These are phyloP conservation scores for Pseudogymnoascus sp. DNA, from an alignment of 2,329 filamentous ascomycete genomes.

Conservation along the genomic window DNA sequence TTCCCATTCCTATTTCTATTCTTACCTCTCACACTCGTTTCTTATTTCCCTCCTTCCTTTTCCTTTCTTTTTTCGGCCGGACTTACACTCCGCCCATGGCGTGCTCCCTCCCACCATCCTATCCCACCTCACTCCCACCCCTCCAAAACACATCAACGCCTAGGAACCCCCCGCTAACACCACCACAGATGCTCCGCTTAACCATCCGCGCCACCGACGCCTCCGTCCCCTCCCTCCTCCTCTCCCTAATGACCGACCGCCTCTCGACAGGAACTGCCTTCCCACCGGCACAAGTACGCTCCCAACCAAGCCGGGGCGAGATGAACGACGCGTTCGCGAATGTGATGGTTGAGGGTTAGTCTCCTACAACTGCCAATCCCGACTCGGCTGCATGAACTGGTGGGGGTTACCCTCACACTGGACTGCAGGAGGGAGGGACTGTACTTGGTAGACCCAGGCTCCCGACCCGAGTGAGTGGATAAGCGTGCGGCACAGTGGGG, in stretches of 20 bases:
- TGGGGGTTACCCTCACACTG: no score
- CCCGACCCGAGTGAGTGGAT: no score
- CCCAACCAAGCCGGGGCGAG: constrained; percentile 23
- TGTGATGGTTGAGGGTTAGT: constrained; percentile 22
- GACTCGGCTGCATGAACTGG: neutral
- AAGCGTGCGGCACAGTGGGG: no score
- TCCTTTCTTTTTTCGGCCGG: neutral
- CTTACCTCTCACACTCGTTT: neutral
- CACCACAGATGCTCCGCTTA: constrained; percentile 80
- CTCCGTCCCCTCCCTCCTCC: constrained; percentile 66
- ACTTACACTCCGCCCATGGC: neutral
- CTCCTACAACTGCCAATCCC: no score
- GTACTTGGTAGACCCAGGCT: no score
- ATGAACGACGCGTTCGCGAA: constrained; percentile 28
- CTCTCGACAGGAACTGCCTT: constrained; percentile 45
- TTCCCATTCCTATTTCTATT: neutral
- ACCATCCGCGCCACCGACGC: constrained; percentile 94
- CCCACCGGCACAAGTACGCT: constrained; percentile 18
- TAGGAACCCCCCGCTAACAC: constrained; percentile 15
- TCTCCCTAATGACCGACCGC: constrained; percentile 82
- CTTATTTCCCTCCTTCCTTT: constrained; percentile 6
- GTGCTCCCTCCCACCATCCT: neutral
- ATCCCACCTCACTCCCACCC: neutral
- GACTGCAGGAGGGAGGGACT: no score
- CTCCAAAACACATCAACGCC: neutral